Evolutionary conservation across 257 asterid genomes (phyloP).

Genomic region (Solanum paucissectum): DNA sequence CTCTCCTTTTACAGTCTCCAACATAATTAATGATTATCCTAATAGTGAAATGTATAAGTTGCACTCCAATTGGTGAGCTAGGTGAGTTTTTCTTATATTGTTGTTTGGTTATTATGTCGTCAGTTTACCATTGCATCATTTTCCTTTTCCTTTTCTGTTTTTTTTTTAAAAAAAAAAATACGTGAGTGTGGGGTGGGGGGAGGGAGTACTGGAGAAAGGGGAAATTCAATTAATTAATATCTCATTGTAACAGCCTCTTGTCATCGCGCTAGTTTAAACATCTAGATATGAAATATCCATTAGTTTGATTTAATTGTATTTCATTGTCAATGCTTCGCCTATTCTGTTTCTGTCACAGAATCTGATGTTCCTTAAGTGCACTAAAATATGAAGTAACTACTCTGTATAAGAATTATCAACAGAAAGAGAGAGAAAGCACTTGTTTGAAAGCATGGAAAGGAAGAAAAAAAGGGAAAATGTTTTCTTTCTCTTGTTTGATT

Average conservation of each 20-base stretch:
- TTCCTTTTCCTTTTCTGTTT: background rate
- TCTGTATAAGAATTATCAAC: background rate
- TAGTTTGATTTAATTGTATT: background rate
- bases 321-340: background rate
- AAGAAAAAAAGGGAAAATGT: background rate
- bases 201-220: background rate
- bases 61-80: background rate
- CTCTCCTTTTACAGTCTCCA: background rate
- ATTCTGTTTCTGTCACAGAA: background rate
- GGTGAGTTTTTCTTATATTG: background rate
- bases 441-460: background rate
- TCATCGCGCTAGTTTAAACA: background rate
- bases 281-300: background rate
- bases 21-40: background rate
- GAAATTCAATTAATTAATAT: background rate
- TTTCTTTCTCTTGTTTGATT: background rate
- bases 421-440: background rate
- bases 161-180: background rate
- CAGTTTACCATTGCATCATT: background rate
- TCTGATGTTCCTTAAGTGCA: background rate
- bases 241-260: background rate
- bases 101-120: background rate
- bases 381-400: background rate
- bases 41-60: background rate
- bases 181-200: background rate